Evolutionary conservation across 1,139 yeast genomes (phyloP).

Genomic region (Geotrichum carabidarum): DNA sequence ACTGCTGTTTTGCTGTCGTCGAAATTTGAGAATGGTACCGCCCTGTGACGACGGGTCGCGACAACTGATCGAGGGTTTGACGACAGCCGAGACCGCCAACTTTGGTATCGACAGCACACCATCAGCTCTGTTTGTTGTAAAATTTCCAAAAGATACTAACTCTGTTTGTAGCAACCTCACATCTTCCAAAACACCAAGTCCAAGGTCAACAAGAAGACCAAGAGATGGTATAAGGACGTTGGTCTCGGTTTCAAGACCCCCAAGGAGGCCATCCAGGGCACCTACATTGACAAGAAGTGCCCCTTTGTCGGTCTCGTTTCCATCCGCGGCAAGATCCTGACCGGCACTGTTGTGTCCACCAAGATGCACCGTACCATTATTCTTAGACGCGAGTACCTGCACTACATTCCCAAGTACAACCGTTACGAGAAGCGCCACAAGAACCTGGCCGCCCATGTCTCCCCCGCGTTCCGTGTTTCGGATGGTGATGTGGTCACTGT

Average conservation of each 20-base stretch:
- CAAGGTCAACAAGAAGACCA: conserved; percentile 96
- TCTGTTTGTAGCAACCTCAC: conserved; percentile 85
- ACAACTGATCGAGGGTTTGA: not conserved
- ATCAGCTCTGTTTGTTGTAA: not conserved
- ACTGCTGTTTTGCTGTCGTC: not conserved
- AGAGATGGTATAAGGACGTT: conserved; percentile 99
- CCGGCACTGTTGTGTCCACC: conserved; percentile 96
- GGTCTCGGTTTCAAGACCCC: conserved; percentile 99
- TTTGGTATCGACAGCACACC: not conserved
- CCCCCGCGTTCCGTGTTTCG: conserved; percentile 99
- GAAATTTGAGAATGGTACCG: not conserved
- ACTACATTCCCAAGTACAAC: conserved; percentile 99
- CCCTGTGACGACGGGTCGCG: not conserved
- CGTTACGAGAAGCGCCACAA: conserved; percentile 99
- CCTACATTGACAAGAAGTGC: conserved; percentile 99
- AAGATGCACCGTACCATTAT: conserved; percentile 99
- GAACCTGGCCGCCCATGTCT: conserved; percentile 99
- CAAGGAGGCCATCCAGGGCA: conserved; percentile 95
- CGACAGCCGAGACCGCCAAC: not conserved
- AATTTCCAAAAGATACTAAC: conserved; percentile 1
- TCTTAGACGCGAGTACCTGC: conserved; percentile 99
- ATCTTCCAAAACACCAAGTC: conserved; percentile 99
- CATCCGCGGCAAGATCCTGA: conserved; percentile 98
- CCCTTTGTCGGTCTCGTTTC: conserved; percentile 96
- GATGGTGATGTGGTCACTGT: conserved; percentile 99